Evolutionary conservation across 2,329 filamentous ascomycete species (phyloP), one percentile per base, ranked within the genome.

Genomic region (Clonostachys solani): DNA sequence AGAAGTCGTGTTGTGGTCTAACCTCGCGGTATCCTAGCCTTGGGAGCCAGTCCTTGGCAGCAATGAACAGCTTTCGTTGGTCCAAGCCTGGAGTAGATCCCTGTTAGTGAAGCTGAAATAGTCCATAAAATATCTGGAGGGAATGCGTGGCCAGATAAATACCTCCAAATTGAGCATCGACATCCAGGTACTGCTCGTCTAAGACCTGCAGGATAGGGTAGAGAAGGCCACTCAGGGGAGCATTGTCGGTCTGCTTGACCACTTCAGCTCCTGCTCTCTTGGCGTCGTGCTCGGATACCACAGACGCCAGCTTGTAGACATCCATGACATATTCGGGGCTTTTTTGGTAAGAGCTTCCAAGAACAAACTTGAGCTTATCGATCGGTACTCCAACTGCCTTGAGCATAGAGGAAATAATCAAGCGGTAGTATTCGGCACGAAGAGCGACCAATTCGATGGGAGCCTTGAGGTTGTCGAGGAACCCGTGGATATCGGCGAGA

Each of bases 221-320:
- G 44, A 71, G 58, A 3, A 70, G 60, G 23, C 67, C 67, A 43
- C 67, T 83, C 40, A 92, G 65, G 2, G 86, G 80, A 7, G 86
- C 81, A 59, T 92, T 91, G 48, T 81, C 80, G 5, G 86, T 83
- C 72, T 97, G 91, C 77, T 97, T 97, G 54, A 99, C 92, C 8
- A 97, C 83, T 68, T 97, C 94, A 2, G 90, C 88, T 37, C 92
- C 92, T 0, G 92, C 92, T 68, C 90, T 94, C 68, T 91, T 89
- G 15, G 91, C 89, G 60, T 94, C 84, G 61, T 92, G 83, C 68
- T 91, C 83, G 13, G 84, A 85, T 6, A 87, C 81, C 46, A 89
- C 68, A 5, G 81, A 81, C 42, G 78, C 80, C 54, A 97, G 65
- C 61, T 87, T 83, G 71, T 92, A 92, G 34, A 95, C 70, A 63